Percentiles rank a stretch among this genome's conserved stretches.
phyloP scores from a whole-genome alignment of 306 rosid species.

The Lathyrus aphaca region DNA sequence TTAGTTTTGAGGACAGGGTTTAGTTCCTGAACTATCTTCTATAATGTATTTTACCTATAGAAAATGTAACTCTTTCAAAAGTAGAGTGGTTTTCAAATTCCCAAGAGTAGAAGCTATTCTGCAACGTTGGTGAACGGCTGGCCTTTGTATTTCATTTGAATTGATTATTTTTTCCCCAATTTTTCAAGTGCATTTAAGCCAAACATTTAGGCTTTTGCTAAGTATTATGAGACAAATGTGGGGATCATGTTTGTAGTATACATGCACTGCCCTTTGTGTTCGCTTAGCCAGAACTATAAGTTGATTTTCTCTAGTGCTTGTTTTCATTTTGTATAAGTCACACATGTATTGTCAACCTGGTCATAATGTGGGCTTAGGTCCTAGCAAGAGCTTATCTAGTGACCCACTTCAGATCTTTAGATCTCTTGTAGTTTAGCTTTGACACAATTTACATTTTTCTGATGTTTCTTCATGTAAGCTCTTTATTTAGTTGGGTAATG shows the following conservation, averaged over 20 bases:
- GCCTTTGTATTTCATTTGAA: constrained; percentile 21
- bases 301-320: constrained; percentile 4
- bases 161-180: constrained; percentile 16
- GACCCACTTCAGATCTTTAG: constrained; percentile 18
- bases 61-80: constrained; percentile 8
- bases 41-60: constrained; percentile 11
- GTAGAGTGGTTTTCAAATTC: background rate
- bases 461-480: constrained; percentile 5
- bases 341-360: constrained; percentile 17
- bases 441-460: background rate
- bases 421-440: constrained; percentile 4
- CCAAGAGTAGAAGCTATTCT: background rate
- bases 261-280: constrained; percentile 7
- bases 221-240: constrained; percentile 20
- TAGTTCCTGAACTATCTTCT: constrained; percentile 9
- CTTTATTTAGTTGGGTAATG: background rate
- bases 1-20: constrained; percentile 21
- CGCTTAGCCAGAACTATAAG: constrained; percentile 9
- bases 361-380: constrained; percentile 19
- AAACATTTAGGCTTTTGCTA: constrained; percentile 13
- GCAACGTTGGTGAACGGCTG: background rate
- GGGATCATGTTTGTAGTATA: constrained; percentile 20
- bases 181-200: background rate
- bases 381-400: constrained; percentile 2
- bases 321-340: constrained; percentile 13